Conservation (phyloP, 2,329 filamentous ascomycete species). For the Blastomyces emzantsi region DNA sequence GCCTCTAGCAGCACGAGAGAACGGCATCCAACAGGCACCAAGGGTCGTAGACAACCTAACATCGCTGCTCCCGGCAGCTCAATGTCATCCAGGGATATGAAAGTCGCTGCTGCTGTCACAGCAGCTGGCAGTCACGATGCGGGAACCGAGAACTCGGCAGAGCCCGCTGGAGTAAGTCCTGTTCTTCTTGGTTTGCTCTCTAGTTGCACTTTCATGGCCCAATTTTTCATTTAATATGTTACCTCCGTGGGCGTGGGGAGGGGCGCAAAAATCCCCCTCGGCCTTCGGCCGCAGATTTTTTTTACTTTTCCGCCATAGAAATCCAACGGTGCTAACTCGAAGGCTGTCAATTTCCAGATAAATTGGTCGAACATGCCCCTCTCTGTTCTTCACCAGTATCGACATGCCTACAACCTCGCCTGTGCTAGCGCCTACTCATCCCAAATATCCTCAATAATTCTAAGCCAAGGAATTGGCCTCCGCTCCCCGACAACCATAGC, state of each 20-base stretch:
- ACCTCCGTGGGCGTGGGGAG: not conserved
- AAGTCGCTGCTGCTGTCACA: constrained; percentile 19
- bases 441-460: constrained; percentile 40
- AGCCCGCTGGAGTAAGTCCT: constrained; percentile 27
- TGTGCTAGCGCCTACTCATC: constrained; percentile 37
- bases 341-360: constrained; percentile 25
- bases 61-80: constrained; percentile 12
- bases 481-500: constrained; percentile 39
- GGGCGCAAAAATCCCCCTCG: not conserved
- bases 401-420: constrained; percentile 39
- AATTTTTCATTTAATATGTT: constrained; percentile 8
- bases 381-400: constrained; percentile 41
- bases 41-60: constrained; percentile 26
- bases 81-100: constrained; percentile 19
- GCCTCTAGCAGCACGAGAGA: constrained; percentile 38
- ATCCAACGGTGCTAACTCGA: not conserved
- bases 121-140: constrained; percentile 18
- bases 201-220: constrained; percentile 10
- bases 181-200: constrained; percentile 10
- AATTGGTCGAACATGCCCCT: constrained; percentile 37
- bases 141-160: constrained; percentile 12
- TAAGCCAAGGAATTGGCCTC: constrained; percentile 38
- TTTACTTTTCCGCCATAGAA: not conserved
- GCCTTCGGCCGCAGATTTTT: not conserved
- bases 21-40: constrained; percentile 24